These are phyloP conservation scores for Blepharisma japonicum DNA, from an alignment of 73 alveolate genomes.

Conservation along the genomic window DNA sequence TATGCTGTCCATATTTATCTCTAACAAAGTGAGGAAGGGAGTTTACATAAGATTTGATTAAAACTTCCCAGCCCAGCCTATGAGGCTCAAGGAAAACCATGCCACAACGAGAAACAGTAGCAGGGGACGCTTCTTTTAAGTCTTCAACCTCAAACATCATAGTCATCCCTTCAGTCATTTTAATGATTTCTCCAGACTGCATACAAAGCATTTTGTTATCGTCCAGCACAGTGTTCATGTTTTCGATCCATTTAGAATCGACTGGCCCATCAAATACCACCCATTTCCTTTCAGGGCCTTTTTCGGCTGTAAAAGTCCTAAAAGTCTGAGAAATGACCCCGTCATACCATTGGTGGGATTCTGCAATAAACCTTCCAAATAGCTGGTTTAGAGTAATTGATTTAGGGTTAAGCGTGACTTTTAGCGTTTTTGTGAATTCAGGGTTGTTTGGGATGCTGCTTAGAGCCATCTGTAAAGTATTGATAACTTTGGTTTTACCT, in stretches of 20 bases:
- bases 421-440: conserved; percentile 41
- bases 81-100: conserved; percentile 89
- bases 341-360: conserved; percentile 76
- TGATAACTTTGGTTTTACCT: conserved; percentile 86
- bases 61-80: conserved; percentile 68
- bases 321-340: conserved; percentile 71
- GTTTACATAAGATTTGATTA: conserved; percentile 57
- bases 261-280: conserved; percentile 99
- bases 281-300: conserved; percentile 76
- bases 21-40: conserved; percentile 44
- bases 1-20: not conserved
- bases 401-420: conserved; percentile 58
- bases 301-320: conserved; percentile 81
- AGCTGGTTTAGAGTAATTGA: conserved; percentile 63
- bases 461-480: conserved; percentile 72
- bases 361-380: conserved; percentile 76
- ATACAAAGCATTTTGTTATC: conserved; percentile 96
- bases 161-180: conserved; percentile 66
- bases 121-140: conserved; percentile 93
- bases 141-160: conserved; percentile 99
- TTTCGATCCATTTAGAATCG: conserved; percentile 99
- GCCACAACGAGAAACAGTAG: conserved; percentile 99
- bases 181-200: conserved; percentile 54
- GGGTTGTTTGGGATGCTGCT: conserved; percentile 61
- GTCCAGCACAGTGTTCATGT: conserved; percentile 95